A percentile compares a stretch with the other conserved stretches of the same genome.
Conservation (phyloP, 805 yeast species). For the Candida mattraensis region DNA sequence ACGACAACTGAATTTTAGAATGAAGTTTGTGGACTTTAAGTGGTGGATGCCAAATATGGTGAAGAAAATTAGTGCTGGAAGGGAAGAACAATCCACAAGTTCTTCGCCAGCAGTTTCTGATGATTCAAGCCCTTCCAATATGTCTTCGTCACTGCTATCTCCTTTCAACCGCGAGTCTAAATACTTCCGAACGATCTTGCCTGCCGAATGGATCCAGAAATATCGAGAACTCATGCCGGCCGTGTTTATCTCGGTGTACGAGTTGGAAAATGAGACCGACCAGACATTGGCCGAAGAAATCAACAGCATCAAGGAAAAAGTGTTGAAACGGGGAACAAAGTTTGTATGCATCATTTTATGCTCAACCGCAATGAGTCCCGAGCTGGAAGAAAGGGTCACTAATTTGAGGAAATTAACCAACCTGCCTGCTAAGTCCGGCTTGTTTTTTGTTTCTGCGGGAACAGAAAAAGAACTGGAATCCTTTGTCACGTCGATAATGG, state of each 20-base stretch:
- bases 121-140: too few species aligned
- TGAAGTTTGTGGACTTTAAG: constrained; percentile 33
- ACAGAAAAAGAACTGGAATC: constrained; percentile 39
- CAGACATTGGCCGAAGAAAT: constrained; percentile 39
- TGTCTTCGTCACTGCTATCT: constrained; percentile 35
- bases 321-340: constrained; percentile 32
- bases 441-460: constrained; percentile 43
- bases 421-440: constrained; percentile 44
- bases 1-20: constrained; percentile 26
- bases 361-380: constrained; percentile 30
- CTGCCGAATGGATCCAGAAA: constrained; percentile 53
- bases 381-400: constrained; percentile 36
- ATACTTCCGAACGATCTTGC: constrained; percentile 43
- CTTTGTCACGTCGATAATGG: constrained; percentile 41
- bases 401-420: constrained; percentile 42
- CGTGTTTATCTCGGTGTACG: constrained; percentile 45
- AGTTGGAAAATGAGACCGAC: constrained; percentile 37
- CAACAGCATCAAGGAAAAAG: constrained; percentile 31
- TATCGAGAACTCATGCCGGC: constrained; percentile 49
- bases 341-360: constrained; percentile 38
- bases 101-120: not conserved
- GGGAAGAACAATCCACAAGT: constrained; percentile 16
- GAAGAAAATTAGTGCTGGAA: constrained; percentile 28
- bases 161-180: constrained; percentile 44
- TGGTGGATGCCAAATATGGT: constrained; percentile 24